Conservation (phyloP, 1,284 basidiomycete species). For the Marasmius sp. region DNA sequence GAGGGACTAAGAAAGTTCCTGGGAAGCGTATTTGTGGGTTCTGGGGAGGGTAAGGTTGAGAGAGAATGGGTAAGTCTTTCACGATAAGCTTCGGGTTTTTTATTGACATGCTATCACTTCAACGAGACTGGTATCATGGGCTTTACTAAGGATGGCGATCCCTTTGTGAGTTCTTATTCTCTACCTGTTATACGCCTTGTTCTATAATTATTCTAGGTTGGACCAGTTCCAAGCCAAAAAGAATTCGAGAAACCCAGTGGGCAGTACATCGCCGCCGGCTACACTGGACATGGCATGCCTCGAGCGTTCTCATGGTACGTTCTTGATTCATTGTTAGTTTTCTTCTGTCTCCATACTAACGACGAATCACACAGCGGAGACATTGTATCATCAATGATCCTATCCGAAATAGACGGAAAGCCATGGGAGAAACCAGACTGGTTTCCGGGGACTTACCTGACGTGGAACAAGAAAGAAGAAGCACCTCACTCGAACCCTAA, state of each 20-base stretch:
- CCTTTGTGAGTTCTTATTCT: constrained; percentile 55
- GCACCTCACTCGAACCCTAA: no score
- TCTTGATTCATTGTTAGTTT: neutral
- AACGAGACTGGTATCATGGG: constrained; percentile 81
- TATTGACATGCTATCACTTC: neutral
- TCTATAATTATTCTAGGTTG: constrained; percentile 48
- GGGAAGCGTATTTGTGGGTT: constrained; percentile 56
- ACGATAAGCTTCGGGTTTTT: constrained; percentile 8
- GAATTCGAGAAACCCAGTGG: constrained; percentile 32
- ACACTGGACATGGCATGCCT: constrained; percentile 81
- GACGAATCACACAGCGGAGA: constrained; percentile 53
- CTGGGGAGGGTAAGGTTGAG: constrained; percentile 47
- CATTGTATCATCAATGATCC: constrained; percentile 64
- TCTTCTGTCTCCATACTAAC: constrained; percentile 1
- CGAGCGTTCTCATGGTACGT: constrained; percentile 70
- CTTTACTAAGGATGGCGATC: constrained; percentile 62
- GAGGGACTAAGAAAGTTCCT: constrained; percentile 56
- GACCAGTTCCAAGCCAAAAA: constrained; percentile 52
- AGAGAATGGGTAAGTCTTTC: constrained; percentile 68
- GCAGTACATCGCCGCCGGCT: constrained; percentile 78
- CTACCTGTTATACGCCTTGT: neutral
- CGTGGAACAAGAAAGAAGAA: constrained; percentile 23
- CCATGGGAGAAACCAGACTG: constrained; percentile 57
- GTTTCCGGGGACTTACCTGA: constrained; percentile 67
- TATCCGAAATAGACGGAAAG: constrained; percentile 47